phyloP scores from a whole-genome alignment of 1,284 basidiomycete genomes.

The Puccinia coronata region DNA sequence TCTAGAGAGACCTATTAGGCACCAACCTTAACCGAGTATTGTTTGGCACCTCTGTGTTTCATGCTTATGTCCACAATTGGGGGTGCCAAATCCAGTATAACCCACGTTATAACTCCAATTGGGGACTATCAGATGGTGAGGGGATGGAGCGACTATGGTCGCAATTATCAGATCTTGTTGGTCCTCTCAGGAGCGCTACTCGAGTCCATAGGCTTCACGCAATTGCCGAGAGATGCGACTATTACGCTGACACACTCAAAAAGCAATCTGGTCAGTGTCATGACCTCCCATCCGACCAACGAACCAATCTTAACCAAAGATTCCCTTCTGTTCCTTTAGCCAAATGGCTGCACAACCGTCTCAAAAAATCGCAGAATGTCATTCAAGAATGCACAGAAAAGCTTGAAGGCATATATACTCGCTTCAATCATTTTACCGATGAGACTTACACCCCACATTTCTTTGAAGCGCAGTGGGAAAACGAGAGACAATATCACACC shows the following conservation, averaged over 20 bases:
- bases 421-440: too few species aligned
- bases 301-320: too few species aligned
- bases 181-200: conserved; percentile 5
- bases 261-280: background rate
- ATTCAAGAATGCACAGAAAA: too few species aligned
- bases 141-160: conserved; percentile 44
- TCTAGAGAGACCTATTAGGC: background rate
- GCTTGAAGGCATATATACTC: too few species aligned
- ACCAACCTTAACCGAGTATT: background rate
- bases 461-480: too few species aligned
- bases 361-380: too few species aligned
- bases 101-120: background rate
- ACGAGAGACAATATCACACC: too few species aligned
- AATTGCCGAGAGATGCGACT: background rate
- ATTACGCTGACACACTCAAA: background rate
- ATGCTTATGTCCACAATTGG: background rate
- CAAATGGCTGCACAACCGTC: too few species aligned
- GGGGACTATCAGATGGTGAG: conserved; percentile 42
- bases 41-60: background rate
- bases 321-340: too few species aligned
- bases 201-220: background rate
- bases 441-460: too few species aligned
- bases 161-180: background rate
- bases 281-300: too few species aligned
- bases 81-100: conserved; percentile 25